A percentile compares a stretch with the other conserved stretches of the same genome.
These are phyloP conservation scores for Rhizophagus prolifer DNA, from an alignment of 192 early-diverging fungal genomes.

Conservation along the genomic window DNA sequence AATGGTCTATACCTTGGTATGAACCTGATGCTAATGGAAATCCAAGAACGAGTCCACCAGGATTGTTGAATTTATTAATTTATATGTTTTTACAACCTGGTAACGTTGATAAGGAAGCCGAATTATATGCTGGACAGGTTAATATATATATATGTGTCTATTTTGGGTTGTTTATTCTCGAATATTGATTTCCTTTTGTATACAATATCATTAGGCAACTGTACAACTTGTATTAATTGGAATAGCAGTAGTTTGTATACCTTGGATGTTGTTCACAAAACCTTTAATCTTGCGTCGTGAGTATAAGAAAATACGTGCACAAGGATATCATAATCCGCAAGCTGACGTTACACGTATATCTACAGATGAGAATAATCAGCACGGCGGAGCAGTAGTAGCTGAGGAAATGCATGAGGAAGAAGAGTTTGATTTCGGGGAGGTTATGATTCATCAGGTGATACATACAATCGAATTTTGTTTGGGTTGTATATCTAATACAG, in stretches of 20 bases:
- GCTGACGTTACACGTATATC: constrained; percentile 47
- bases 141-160: neutral
- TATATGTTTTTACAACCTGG: constrained; percentile 99
- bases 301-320: constrained; percentile 70
- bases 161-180: no score
- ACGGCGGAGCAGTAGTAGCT: constrained; percentile 56
- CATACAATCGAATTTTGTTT: constrained; percentile 99
- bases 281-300: constrained; percentile 83
- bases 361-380: constrained; percentile 40
- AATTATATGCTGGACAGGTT: constrained; percentile 86
- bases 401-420: constrained; percentile 64
- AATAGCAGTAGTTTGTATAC: constrained; percentile 85
- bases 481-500: constrained; percentile 95
- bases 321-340: constrained; percentile 71
- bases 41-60: constrained; percentile 76
- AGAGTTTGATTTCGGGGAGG: constrained; percentile 93
- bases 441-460: constrained; percentile 96
- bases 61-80: constrained; percentile 96
- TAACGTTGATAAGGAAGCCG: constrained; percentile 60
- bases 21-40: constrained; percentile 66
- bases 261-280: constrained; percentile 96
- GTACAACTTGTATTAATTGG: constrained; percentile 82
- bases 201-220: constrained; percentile 37
- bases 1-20: constrained; percentile 94
- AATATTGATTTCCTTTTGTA: no score